Base-by-base conservation (phyloP, 2,329 filamentous ascomycete species). In the Microcyclospora tardicrescens region DNA sequence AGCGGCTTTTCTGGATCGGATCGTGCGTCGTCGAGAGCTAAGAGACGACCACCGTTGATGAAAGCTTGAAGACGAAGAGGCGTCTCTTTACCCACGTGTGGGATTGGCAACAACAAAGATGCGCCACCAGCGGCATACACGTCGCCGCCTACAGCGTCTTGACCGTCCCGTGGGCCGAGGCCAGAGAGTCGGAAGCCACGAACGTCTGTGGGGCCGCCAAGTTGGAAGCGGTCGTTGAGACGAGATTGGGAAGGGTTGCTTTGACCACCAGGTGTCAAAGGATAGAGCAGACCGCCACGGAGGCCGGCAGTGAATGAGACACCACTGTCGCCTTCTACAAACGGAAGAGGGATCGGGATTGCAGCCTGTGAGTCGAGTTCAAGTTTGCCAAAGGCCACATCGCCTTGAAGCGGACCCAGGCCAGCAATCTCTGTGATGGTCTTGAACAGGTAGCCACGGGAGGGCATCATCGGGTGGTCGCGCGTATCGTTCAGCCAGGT, bases 321-420 rank as follows among this genome's bases (percentile, higher is more conserved):
- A 16, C 87, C 85, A 31, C 79, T 84, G 42, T 77, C 71, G 16
- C 76, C 77, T 46, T 70, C 62, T n/a, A 79, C 59, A 2, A 79
- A 77, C 0, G 82, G 81, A 11, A 91, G 64, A 0, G 78, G 69
- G 15, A 95, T 68, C 0, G 87, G 79, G 1, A 89, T 43, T 2
- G 85, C 85, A 40, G 76, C 76, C 44, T 84, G 78, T 1, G 84
- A 68, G 60, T 96, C 89, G 12, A 89, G 53, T 59, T 96, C 87
- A n/a, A 79, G 77, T 63, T 94, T 98, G 60, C 77, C 84, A 61
- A 95, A 96, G n/a, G 82, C 79, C 1, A 94, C 86, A 52, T 96
- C 91, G 30, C 91, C 91, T 45, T 75, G 75, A 13, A 98, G 66
- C 0, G 81, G 78, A 0, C 89, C 86, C 61, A 81, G 77, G 10